Base-by-base conservation (phyloP, 345 rosid species). In the Arabidopsis suecica region DNA sequence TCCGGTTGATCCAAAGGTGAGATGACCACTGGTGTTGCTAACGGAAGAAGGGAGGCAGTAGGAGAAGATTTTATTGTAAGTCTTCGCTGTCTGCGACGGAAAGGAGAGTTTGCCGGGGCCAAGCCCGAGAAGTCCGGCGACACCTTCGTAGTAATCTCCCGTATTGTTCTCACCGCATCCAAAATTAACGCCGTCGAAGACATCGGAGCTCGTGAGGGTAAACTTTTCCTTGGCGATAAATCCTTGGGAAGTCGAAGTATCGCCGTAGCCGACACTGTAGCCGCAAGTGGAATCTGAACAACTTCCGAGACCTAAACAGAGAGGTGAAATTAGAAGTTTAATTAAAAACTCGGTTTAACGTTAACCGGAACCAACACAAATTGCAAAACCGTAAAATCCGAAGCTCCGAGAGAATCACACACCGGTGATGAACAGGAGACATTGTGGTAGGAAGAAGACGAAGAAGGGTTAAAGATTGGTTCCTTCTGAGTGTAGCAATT, bases 81-180 rank as follows among this genome's bases (percentile, higher is more conserved):
- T 23, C 25, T 23, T 23, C 8, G 87, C 85, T 0, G 89, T 86
- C 78, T 87, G 97, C 9, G 86, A 81, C 22, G 89, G 85, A 1
- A 87, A n/a, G 0, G 97, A 88, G 14, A 87, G 45, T 34, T 66
- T 16, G 73, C 84, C 80, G 1, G 89, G 85, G 55, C 94, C 94
- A 0, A 91, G 85, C 2, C 97, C 97, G 9, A 89, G 78, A 16
- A 91, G 47, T 1, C 91, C 97, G 1, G 92, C 91, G 0, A 81
- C 60, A 6, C 86, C 82, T 23, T 23, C 25, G 0, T 83, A 68
- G 41, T 83, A 88, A 14, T 85, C 75, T 5, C 97, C 93, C 1
- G 10, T 73, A 70, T 91, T 91, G 76, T 84, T 80, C 71, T 87
- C 74, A 70, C 97, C 94, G 41, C 97, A 91, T 5, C 97, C 97